Base-by-base conservation (phyloP, 177 flowering plant species). In the Telopea speciosissima region DNA sequence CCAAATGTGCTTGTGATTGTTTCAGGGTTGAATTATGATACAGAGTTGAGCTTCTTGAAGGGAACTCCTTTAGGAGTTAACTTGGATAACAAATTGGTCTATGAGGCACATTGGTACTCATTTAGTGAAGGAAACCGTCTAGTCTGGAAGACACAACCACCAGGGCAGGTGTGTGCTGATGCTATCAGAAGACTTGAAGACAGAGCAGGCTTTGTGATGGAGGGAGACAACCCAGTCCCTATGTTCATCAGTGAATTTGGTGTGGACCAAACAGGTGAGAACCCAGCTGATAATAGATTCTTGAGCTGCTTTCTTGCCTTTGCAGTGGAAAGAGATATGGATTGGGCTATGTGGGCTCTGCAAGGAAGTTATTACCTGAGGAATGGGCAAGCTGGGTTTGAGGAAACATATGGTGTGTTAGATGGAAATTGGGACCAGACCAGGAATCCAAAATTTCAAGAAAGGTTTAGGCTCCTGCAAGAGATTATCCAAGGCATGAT, bases 311-410 rank as follows among this genome's bases (percentile, higher is more conserved):
- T 81, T 22, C 23, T 80, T 52, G 78, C 73, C 6, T 70, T 56
- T 36, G 67, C 68, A 3, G 79, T 78, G 0, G 81, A 70, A n/a
- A 62, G 21, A 17, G 87, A 86, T 65, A 67, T 84, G 74, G 87
- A 84, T 67, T 86, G 81, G 82, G 84, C 80, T 5, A 56, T 82
- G 42, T 85, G 87, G 88, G 79, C 83, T 26, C 45, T 83, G n/a
- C 80, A 75, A 49, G 84, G 88, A 70, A 77, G 78, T 54, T 85
- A 87, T 60, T 83, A 79, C 68, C 4, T 75, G 3, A 80, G 80
- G 68, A 36, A 74, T 4, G 78, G 74, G 0, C 1, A 1, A 4
- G 49, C 33, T 1, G 79, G 73, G 8, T 26, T 36, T 5, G 86
- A 81, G 25, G 91, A 84, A 69, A 24, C 72, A 0, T 86, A 70